Evolutionary conservation across 352 stramenopile genomes (phyloP).

Genomic region (Phytophthora sojae): DNA sequence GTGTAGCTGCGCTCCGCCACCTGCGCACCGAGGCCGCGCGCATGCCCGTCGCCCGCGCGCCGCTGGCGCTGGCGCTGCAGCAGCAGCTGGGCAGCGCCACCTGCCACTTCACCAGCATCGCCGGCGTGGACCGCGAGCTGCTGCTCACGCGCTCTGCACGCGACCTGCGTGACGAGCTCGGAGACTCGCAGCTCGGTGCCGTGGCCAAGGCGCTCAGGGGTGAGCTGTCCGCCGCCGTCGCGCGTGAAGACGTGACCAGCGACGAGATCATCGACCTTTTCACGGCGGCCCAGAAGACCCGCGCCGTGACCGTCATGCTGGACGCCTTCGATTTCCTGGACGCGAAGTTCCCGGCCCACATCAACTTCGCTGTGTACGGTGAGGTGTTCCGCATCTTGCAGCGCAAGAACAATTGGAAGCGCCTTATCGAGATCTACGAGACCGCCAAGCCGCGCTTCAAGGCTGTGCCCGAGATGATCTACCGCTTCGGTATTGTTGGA

Average conservation of each 20-base stretch:
- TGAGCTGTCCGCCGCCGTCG: slow-evolving; percentile 43
- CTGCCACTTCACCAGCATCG: slow-evolving; percentile 51
- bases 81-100: slow-evolving; percentile 22
- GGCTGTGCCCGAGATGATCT: slow-evolving; percentile 70
- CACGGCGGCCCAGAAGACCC: slow-evolving; percentile 59
- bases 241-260: slow-evolving; percentile 48
- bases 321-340: slow-evolving; percentile 59
- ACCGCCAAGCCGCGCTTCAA: slow-evolving; percentile 50
- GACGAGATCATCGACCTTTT: slow-evolving; percentile 67
- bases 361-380: slow-evolving; percentile 71
- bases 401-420: slow-evolving; percentile 42
- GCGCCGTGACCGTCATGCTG: slow-evolving; percentile 55
- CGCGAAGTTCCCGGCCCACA: slow-evolving; percentile 48
- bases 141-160: slow-evolving; percentile 49
- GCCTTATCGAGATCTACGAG: slow-evolving; percentile 63
- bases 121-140: slow-evolving; percentile 52
- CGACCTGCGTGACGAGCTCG: slow-evolving; percentile 50
- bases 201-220: slow-evolving; percentile 50
- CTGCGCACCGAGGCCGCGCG: slow-evolving; percentile 37
- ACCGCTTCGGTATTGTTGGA: slow-evolving; percentile 71
- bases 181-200: slow-evolving; percentile 34
- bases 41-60: slow-evolving; percentile 14
- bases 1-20: slow-evolving; percentile 53
- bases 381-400: slow-evolving; percentile 65
- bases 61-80: slow-evolving; percentile 4